These are phyloP conservation scores for Jacaranda mimosifolia DNA, from an alignment of 257 asterid species.

Conservation along the genomic window DNA sequence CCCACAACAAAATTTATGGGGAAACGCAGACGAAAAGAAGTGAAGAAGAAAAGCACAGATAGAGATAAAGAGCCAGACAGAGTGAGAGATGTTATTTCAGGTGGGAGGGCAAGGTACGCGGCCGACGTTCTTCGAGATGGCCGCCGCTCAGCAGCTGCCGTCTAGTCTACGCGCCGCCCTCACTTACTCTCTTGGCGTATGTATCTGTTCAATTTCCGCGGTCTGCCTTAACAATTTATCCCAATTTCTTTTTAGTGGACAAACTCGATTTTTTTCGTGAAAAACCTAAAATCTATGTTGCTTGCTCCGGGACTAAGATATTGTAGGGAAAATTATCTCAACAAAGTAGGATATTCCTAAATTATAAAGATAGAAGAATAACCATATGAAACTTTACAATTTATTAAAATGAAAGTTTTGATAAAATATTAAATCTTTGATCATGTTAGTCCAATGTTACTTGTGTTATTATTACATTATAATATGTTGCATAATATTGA, in stretches of 20 bases:
- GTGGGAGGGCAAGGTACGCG: slow-evolving; percentile 99
- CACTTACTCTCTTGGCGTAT: slow-evolving; percentile 92
- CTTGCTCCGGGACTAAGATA: background rate
- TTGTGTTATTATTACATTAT: background rate
- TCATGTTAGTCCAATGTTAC: background rate
- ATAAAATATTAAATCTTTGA: background rate
- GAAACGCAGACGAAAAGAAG: slow-evolving; percentile 35
- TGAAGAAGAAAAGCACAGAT: slow-evolving; percentile 33
- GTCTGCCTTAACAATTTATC: slow-evolving; percentile 1
- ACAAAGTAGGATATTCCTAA: slow-evolving; percentile 11
- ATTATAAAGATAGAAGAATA: background rate
- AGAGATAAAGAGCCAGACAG: slow-evolving; percentile 15
- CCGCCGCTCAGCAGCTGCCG: slow-evolving; percentile 99
- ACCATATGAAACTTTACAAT: background rate
- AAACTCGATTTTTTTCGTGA: background rate
- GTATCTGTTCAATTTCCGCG: slow-evolving; percentile 27
- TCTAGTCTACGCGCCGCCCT: slow-evolving; percentile 96
- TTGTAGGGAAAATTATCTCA: background rate
- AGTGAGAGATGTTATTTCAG: slow-evolving; percentile 88
- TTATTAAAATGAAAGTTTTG: background rate
- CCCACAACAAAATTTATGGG: slow-evolving; percentile 12
- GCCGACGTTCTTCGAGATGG: slow-evolving; percentile 99
- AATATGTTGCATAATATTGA: background rate
- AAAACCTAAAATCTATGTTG: slow-evolving; percentile 9
- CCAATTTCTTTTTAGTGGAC: background rate